Base-by-base conservation (phyloP, 2,329 filamentous ascomycete species). In the Capronia epimyces region DNA sequence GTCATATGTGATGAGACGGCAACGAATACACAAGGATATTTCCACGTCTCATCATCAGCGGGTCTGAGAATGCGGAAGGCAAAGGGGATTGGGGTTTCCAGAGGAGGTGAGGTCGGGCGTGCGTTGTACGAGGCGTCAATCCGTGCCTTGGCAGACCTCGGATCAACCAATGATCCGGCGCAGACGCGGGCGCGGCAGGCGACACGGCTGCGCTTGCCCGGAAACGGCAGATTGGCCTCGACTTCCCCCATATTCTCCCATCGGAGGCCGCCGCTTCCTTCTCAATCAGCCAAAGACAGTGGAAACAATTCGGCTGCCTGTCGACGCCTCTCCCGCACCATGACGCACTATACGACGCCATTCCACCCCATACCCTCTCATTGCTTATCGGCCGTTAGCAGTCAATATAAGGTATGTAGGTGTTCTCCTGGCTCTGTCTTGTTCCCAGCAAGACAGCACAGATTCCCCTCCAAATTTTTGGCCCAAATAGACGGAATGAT, bases 201-300 rank as follows among this genome's bases (percentile, higher is more conserved):
- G 43, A 40, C 47, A 32, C 41, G 55, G 55, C 45, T 54, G 55
- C 46, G 40, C 55, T 52, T 52, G 52, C 41, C 51, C 36, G 37
- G 18, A 37, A 47, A 36, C 18, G 39, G 31, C 31, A 24, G n/a
- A 25, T 40, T 20, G 24, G 40, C 41, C 36, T 20, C 32, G 15
- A 34, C 46, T 46, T 45, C 41, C 36, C 16, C 13, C 24, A 20
- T 32, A 39, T 42, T 9, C 36, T 18, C 31, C 37, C 34, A 54
- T 57, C 55, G 55, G 55, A 57, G 52, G 51, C 25, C 49, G 51
- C 55, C 55, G 51, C 52, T 49, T 46, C 42, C 40, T 50, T 10
- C 24, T 49, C 42, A 25, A 37, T 39, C 41, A 36, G 36, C 43
- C 53, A 52, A 40, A 37, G 40, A 41, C 21, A 52, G 16, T 45